Base-by-base conservation (phyloP, 495 filamentous ascomycete genomes). In the Daldinia childiae region DNA sequence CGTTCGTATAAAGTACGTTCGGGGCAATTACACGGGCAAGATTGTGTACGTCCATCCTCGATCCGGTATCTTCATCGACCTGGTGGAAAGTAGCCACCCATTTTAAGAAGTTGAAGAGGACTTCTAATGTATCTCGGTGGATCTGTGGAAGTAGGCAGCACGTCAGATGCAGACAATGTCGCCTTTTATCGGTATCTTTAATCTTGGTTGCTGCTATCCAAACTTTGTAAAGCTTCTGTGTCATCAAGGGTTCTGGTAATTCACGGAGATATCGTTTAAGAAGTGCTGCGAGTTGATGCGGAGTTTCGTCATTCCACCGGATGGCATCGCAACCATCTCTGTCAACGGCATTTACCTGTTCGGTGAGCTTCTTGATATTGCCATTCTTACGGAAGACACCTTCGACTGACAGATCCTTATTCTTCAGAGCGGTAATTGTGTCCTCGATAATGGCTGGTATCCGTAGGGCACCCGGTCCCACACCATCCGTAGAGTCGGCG, bases 351-450 rank as follows among this genome's bases (percentile, higher is more conserved):
- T 95, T 93, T 29, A 91, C 88, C 19, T 96, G 81, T 60, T 97
- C 94, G 68, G 91, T 92, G 27, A 98, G 85, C 57, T 92, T 90
- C 74, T 91, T 91, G 77, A 99, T 98, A 76, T 98, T 98, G 65
- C 95, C 95, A 75, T 98, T 99, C 85, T 99, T 99, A 61, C 95
- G 91, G 87, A 99, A 99, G 52, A 99, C 95, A 75, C 96, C 96
- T 77, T 99, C 95, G 7, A 98, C 93, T 17, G 93, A 97, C 86
- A 99, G 97, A 80, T 99, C 95, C 94, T 98, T 99, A 76, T 93
- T 95, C 69, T 93, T 89, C 92, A 99, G 95, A 29, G 94, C 92
- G 5, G 92, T 92, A 14, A 98, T 88, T 27, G 94, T 88, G 74
- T 98, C 96, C 76, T 98, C 94, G 38, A 99, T 86, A 62, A 99